phyloP scores from a whole-genome alignment of 179 eudicot genomes.

The Pouteria campechiana region DNA sequence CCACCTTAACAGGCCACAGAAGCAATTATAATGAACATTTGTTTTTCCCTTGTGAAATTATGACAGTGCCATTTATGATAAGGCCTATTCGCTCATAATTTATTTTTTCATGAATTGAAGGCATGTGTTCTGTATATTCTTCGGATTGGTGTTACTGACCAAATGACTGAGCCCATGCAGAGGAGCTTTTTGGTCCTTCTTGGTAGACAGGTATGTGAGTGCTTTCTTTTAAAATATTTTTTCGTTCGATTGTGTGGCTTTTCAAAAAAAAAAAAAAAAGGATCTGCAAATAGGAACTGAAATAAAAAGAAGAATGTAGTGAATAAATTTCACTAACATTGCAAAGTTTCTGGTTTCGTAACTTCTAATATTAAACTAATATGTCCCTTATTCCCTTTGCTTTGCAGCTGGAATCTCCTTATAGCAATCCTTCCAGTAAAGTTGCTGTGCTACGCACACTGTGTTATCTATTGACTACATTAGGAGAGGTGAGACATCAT shows the following conservation, averaged over 20 bases:
- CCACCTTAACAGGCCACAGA: no score
- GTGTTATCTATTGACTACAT: slow-evolving; percentile 72
- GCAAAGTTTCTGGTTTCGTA: no score
- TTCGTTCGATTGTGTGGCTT: neutral
- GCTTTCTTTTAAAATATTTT: slow-evolving; percentile 2
- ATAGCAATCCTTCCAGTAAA: slow-evolving; percentile 61
- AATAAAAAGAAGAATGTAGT: neutral
- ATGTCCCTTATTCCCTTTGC: slow-evolving; percentile 4
- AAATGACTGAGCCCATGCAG: slow-evolving; percentile 97
- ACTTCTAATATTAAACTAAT: neutral
- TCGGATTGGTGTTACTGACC: slow-evolving; percentile 90
- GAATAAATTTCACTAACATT: neutral
- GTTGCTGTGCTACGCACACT: slow-evolving; percentile 81
- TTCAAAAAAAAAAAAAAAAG: no score
- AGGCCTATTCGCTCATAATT: no score
- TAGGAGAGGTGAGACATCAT: slow-evolving; percentile 78
- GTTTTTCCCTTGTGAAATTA: no score
- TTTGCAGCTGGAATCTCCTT: slow-evolving; percentile 74
- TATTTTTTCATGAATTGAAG: slow-evolving; percentile 42
- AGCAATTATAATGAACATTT: no score
- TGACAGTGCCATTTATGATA: no score
- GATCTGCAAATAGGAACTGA: no score
- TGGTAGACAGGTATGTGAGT: slow-evolving; percentile 69
- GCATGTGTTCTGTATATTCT: slow-evolving; percentile 95
- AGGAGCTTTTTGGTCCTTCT: slow-evolving; percentile 73